phyloP scores from a whole-genome alignment of 495 filamentous ascomycete species.

The Daldinia vernicosa region DNA sequence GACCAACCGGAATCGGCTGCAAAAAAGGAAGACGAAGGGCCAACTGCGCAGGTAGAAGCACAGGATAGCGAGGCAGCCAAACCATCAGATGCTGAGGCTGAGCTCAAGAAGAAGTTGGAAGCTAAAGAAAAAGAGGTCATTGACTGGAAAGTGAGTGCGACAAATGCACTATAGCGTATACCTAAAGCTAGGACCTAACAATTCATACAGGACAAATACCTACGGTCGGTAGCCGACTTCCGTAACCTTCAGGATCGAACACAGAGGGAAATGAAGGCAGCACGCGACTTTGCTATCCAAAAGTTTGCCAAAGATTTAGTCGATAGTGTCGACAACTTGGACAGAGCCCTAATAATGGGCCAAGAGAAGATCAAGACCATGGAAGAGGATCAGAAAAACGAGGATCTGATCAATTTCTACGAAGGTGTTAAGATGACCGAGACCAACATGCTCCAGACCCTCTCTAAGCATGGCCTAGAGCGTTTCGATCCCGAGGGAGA shows the following conservation, averaged over 20 bases:
- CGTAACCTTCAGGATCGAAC: conserved; percentile 96
- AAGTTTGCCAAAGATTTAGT: conserved; percentile 93
- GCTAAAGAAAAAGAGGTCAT: conserved; percentile 82
- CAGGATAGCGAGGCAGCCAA: conserved; percentile 41
- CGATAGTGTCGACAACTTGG: conserved; percentile 94
- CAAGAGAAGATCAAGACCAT: conserved; percentile 69
- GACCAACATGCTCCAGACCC: conserved; percentile 82
- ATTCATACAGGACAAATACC: conserved; percentile 79
- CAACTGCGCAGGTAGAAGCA: conserved; percentile 46
- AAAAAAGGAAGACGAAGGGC: conserved; percentile 50
- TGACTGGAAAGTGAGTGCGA: conserved; percentile 79
- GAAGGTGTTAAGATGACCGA: conserved; percentile 95
- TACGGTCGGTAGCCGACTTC: conserved; percentile 93
- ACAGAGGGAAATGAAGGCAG: conserved; percentile 84
- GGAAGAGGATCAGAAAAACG: conserved; percentile 62
- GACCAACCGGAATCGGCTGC: conserved; percentile 49
- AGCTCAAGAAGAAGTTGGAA: conserved; percentile 75
- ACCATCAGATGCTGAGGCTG: conserved; percentile 46
- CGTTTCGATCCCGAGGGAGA: conserved; percentile 81
- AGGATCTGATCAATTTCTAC: conserved; percentile 82
- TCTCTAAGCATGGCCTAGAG: conserved; percentile 93
- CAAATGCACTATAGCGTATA: conserved; percentile 12
- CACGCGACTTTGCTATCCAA: conserved; percentile 93
- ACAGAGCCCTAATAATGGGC: conserved; percentile 89
- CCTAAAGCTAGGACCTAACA: conserved; percentile 11